Percentiles rank a stretch among this genome's conserved stretches.
These are phyloP conservation scores for Stentor roeselii DNA, from an alignment of 73 alveolate genomes.

Conservation along the genomic window DNA sequence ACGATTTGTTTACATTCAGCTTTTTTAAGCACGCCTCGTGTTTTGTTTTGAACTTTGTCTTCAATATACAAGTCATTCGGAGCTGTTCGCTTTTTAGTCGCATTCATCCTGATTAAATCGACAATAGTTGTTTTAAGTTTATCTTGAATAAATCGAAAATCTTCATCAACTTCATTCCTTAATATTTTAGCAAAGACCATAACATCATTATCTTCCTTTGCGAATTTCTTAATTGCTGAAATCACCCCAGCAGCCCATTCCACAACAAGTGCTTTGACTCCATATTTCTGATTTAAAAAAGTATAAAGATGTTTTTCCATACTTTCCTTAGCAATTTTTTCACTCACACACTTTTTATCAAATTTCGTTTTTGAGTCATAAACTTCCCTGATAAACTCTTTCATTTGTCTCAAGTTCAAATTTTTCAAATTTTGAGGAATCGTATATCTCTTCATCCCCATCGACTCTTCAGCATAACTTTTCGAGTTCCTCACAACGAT, in stretches of 20 bases:
- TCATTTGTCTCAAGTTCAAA: constrained; percentile 40
- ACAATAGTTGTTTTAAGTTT: constrained; percentile 52
- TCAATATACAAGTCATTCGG: constrained; percentile 44
- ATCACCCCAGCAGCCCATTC: constrained; percentile 95
- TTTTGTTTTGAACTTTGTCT: constrained; percentile 55
- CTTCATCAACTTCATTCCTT: constrained; percentile 97
- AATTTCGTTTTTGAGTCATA: constrained; percentile 74
- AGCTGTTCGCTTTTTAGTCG: constrained; percentile 52
- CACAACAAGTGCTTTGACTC: constrained; percentile 79
- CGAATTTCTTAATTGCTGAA: constrained; percentile 74
- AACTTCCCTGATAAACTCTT: constrained; percentile 79
- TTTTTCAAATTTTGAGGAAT: neutral
- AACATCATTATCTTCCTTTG: constrained; percentile 87
- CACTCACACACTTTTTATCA: constrained; percentile 73
- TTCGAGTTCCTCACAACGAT: constrained; percentile 40
- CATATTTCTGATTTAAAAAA: constrained; percentile 81
- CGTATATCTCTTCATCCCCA: neutral
- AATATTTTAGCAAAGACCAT: constrained; percentile 90
- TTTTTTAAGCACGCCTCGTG: constrained; percentile 44
- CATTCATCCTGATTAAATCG: constrained; percentile 50
- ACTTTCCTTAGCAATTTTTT: constrained; percentile 76
- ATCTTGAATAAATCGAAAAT: constrained; percentile 69
- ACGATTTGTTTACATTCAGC: constrained; percentile 81
- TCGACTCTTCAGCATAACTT: constrained; percentile 21
- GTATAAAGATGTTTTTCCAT: constrained; percentile 93